Evolutionary conservation across 108 stramenopile species (phyloP), one percentile per base, ranked within the genome.

Genomic region (Nitzschia putrida): DNA sequence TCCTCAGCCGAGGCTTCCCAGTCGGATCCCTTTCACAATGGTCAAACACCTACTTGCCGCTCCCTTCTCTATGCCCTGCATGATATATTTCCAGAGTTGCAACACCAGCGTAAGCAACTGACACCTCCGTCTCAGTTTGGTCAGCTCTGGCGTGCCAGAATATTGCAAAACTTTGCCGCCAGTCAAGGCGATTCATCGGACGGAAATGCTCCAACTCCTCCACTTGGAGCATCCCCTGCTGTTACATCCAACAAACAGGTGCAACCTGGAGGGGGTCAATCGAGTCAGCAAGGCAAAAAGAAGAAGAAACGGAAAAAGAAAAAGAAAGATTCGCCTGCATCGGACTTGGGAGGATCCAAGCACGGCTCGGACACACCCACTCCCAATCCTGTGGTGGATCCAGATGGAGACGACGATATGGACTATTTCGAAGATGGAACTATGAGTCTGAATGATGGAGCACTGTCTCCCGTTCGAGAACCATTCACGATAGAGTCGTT

Each of bases 61-160:
- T 47, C 53, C 22, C 54, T 76, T 41, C 25, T 51, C 13, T 53
- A 66, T 34, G 74, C 68, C 43, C 39, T 76, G 7, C 60, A 54
- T 21, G 74, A 76, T 43, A 51, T 76, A 45, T 76, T 76, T 57
- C 74, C 74, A 10, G 74, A 76, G 42, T 51, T 76, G 18, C 68
- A 69, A 47, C 69, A 70, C 8, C 57, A 59, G 16, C 59, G 20
- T 13, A 47, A 70, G 51, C 14, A 53, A 42, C 3, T 42, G 18
- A 61, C 56, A 1, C 5, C 53, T 8, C 64, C 40, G 14, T 57
- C 61, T 22, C 64, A 47, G 39, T 22, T 47, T 49, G 42, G 64
- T 20, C 51, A 60, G 34, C 23, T 60, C 10, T 52, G 58, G 34
- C 53, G 54, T 44, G 29, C 29, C 3, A 34, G 4, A 4, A 26